Evolutionary conservation across 169 alveolate genomes (phyloP).

Genomic region (Eimeria necatrix): DNA sequence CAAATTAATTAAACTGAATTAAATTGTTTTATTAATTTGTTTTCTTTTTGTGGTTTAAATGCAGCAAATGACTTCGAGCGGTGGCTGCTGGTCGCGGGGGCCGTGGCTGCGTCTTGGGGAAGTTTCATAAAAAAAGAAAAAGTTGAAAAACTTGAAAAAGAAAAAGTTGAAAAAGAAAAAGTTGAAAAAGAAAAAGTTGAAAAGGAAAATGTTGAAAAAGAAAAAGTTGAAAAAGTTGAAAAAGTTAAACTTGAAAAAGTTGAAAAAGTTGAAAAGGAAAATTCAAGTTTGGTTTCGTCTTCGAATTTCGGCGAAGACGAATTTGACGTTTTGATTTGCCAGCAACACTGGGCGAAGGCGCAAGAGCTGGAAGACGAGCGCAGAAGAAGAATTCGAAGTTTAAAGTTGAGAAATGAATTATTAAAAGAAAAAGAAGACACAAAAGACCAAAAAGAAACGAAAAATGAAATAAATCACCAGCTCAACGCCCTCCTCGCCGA

Average conservation of each 20-base stretch:
- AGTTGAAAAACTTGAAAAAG: neutral
- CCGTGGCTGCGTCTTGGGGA: slow-evolving; percentile 20
- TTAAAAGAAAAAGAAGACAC: neutral
- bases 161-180: neutral
- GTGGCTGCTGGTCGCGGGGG: slow-evolving; percentile 7
- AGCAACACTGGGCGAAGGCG: neutral
- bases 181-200: neutral
- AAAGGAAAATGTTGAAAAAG: neutral
- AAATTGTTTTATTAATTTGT: too few relatives aligned
- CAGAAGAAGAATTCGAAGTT: neutral
- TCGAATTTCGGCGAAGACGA: neutral
- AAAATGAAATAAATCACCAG: neutral
- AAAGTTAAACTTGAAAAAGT: neutral
- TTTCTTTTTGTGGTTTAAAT: neutral
- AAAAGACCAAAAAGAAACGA: too few relatives aligned
- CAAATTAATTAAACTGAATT: too few relatives aligned
- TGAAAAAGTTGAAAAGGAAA: too few relatives aligned
- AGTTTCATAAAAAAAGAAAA: neutral
- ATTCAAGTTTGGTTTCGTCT: too few relatives aligned
- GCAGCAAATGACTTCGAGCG: slow-evolving; percentile 25
- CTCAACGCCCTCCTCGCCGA: neutral
- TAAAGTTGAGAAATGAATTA: neutral
- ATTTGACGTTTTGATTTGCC: neutral
- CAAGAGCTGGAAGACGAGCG: neutral
- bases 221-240: neutral